Evolutionary conservation across 805 yeast species (phyloP), one percentile per base, ranked within the genome.

Genomic region (Teunomyces cretensis): DNA sequence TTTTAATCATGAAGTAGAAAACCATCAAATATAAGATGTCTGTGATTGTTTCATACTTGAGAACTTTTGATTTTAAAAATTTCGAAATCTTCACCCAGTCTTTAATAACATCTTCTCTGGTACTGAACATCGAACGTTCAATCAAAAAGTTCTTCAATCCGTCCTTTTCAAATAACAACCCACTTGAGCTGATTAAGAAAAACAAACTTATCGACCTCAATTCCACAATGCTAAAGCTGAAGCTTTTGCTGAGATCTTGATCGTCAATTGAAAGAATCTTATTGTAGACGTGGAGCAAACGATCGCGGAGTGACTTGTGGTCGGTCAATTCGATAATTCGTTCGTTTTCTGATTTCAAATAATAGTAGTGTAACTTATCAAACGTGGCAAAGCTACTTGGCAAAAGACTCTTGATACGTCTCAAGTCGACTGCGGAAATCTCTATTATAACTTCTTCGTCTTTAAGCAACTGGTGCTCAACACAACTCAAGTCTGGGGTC

Each of bases 1-100:
- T 51, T 26, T 56, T 52, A 19, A 59, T 50, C 14, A 53, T 33
- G 17, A 63, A 58, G 47, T 57, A 64, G 62, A 65, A 65, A 27
- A 54, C 52, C 22, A 58, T 56, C 38, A 61, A 47, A 49, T 49
- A 59, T 1, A 60, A 30, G 2, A 60, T 47, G 47, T 62, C 68
- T 2, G 56, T 41, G n/a, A 62, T 33, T n/a, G 51, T 51, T 12
- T 55, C 60, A 35, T 53, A 51, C 13, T 47, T 46, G 16, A 51
- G 45, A 30, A 56, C 45, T 39, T 49, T 49, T 17, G 47, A 41
- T 41, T 48, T 48, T 22, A 65, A 33, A 24, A 39, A 39, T 41
- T 57, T 61, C 15, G 64, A 47, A 12, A 45, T 9, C n/a, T 35
- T 37, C 14, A 49, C 32, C 52, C 53, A 59, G 24, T 49, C 52